Evolutionary conservation across 2,329 filamentous ascomycete species (phyloP), one percentile per base, ranked within the genome.

Genomic region (Knoxdaviesia capensis): DNA sequence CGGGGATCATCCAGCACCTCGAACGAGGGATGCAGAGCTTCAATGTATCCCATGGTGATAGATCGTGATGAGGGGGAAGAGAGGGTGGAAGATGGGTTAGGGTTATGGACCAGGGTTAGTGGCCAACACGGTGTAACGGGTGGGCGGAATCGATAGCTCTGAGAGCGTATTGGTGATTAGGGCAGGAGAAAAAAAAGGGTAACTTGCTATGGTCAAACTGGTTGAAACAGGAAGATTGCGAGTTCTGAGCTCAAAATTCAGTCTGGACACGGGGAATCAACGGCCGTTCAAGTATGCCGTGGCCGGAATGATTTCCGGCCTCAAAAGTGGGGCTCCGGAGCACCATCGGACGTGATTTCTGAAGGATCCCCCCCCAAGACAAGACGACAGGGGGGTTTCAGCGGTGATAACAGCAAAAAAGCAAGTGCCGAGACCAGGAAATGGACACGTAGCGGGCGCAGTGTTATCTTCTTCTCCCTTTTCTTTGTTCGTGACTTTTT

Each of bases 1-100:
- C 59, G 65, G 45, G 74, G 69, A 59, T 80, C 77, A 44, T 66
- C 60, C 37, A 83, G 65, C 58, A 83, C 70, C 43, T 66, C 59
- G 55, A 82, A 81, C 44, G 56, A 53, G 34, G 49, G 44, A 30
- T 46, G 46, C 44, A 47, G 45, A 47, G 52, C 50, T 9, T 43
- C 38, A 31, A 43, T 30, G 34, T 41, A 31, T 28, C 41, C 40
- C 47, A 48, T 48, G 36, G 9, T 46, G 42, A 34, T 43, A 41
- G 35, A 48, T 48, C 32, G 9, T 46, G 42, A 34, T 43, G 41
- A 34, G 40, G 28, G 34, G 40, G 39, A 41, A 20, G 37, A 39
- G 40, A 32, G 33, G 41, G 41, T 36, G 46, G 43, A 28, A 33
- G 41, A 47, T 38, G 40, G 41, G 31, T 37, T 42, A 32, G 31